These are phyloP conservation scores for Blastocrithidia nonstop DNA, from an alignment of 208 protist genomes.

Conservation along the genomic window DNA sequence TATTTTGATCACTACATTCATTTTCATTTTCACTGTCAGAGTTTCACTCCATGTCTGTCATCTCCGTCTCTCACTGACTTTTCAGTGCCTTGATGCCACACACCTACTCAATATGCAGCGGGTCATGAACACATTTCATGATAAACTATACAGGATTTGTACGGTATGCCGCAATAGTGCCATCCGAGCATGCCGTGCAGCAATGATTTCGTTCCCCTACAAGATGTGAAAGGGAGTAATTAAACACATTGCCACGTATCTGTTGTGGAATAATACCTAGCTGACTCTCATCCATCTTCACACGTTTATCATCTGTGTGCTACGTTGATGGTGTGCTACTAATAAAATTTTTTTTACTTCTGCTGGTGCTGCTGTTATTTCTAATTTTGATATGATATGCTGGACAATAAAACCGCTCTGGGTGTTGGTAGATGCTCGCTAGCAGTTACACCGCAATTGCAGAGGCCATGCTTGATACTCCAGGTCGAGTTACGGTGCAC, in stretches of 20 bases:
- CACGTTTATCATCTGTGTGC: too few relatives aligned
- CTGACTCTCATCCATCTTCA: slow-evolving; percentile 8
- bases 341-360: too few relatives aligned
- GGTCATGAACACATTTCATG: slow-evolving; percentile 77
- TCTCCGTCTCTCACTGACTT: slow-evolving; percentile 18
- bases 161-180: slow-evolving; percentile 57
- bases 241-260: slow-evolving; percentile 75
- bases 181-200: slow-evolving; percentile 89
- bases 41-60: slow-evolving; percentile 9
- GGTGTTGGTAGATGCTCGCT: slow-evolving; percentile 88
- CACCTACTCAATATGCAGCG: slow-evolving; percentile 58
- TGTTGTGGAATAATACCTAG: slow-evolving; percentile 79
- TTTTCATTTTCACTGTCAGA: slow-evolving; percentile 11
- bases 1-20: too few relatives aligned
- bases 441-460: slow-evolving; percentile 91
- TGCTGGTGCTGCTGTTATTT: too few relatives aligned
- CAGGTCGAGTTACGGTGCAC: slow-evolving; percentile 95
- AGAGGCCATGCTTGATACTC: slow-evolving; percentile 87
- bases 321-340: too few relatives aligned
- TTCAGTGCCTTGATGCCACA: slow-evolving; percentile 60
- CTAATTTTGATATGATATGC: slow-evolving; percentile 16
- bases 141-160: slow-evolving; percentile 79
- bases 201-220: slow-evolving; percentile 58
- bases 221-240: slow-evolving; percentile 50
- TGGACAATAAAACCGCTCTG: slow-evolving; percentile 36